Base-by-base conservation (phyloP, 495 filamentous ascomycete species). In the Aspergillus bridgeri region DNA sequence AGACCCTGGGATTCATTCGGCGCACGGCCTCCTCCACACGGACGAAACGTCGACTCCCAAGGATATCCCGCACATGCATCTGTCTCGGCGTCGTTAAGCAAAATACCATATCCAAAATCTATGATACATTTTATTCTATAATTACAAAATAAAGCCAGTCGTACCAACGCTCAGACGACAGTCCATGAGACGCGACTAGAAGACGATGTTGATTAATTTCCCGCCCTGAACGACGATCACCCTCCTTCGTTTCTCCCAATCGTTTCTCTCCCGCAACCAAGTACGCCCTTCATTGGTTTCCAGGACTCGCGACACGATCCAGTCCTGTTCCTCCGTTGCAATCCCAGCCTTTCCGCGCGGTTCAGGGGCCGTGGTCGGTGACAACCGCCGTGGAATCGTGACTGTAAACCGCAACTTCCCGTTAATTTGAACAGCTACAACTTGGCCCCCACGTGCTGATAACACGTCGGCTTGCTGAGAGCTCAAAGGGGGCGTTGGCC, bases 351-450 rank as follows among this genome's bases (percentile, higher is more conserved):
- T 59, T 21, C 60, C 68, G 27, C 56, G 53, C 0, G 51, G 9
- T 22, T 58, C 53, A n/a, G 64, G 6, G 3, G 58, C 53, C 7
- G 65, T 60, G 19, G 63, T 58, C 0, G 67, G 47, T 2, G 65
- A 67, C 13, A 66, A 53, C 55, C 65, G 66, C 13, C 61, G 70
- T 6, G 69, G 70, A 29, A 91, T 85, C 9, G 88, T 79, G 18
- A 86, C 76, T 11, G 78, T 82, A 58, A 87, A 86, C 49, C 81
- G 81, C 60, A 88, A 59, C 68, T 86, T 91, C 6, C 91, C 91
- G 63, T 94, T 89, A 20, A 95, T 78, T 61, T 89, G 86, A 18
- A 96, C 84, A 17, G 84, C 86, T 56, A 86, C 86, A 0, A 68
- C 70, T 44, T 77, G 76, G 2, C 73, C 73, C 20, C 69, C 66